phyloP scores from a whole-genome alignment of 164 flowering plant species.

The Berberis thunbergii region DNA sequence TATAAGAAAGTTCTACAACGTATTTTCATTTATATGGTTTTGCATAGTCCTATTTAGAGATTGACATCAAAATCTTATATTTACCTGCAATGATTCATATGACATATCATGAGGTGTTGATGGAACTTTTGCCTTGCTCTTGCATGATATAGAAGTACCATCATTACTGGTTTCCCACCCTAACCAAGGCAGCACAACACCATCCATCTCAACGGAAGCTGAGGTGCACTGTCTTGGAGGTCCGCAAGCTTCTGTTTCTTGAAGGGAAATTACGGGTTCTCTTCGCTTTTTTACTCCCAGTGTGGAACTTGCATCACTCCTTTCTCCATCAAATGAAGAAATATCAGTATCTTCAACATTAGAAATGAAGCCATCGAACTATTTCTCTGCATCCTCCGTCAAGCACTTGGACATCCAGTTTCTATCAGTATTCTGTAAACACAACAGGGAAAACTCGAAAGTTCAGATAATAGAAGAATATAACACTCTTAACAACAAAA shows the following conservation, averaged over 20 bases:
- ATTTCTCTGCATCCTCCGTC: conserved; percentile 85
- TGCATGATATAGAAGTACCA: conserved; percentile 29
- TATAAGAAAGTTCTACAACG: too few species aligned
- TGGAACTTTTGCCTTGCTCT: conserved; percentile 21
- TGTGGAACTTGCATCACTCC: conserved; percentile 81
- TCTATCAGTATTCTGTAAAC: conserved; percentile 60
- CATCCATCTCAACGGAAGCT: conserved; percentile 66
- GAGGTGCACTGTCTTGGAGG: conserved; percentile 26
- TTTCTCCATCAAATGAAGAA: conserved; percentile 92
- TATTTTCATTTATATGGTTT: too few species aligned
- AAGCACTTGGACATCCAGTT: conserved; percentile 53
- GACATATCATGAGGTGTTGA: conserved; percentile 19
- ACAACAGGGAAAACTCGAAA: background rate
- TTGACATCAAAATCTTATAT: background rate
- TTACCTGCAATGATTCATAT: conserved; percentile 45
- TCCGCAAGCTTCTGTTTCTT: conserved; percentile 20
- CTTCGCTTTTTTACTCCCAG: conserved; percentile 37
- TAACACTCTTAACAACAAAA: too few species aligned
- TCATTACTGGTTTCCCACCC: conserved; percentile 84
- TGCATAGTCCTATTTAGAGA: too few species aligned
- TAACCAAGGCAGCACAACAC: conserved; percentile 87
- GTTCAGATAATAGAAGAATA: too few species aligned
- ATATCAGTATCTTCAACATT: conserved; percentile 95
- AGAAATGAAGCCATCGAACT: conserved; percentile 79
- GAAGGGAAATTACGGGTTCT: conserved; percentile 12